Base-by-base conservation (phyloP, 2,329 filamentous ascomycete genomes). In the Penicillium sp. region DNA sequence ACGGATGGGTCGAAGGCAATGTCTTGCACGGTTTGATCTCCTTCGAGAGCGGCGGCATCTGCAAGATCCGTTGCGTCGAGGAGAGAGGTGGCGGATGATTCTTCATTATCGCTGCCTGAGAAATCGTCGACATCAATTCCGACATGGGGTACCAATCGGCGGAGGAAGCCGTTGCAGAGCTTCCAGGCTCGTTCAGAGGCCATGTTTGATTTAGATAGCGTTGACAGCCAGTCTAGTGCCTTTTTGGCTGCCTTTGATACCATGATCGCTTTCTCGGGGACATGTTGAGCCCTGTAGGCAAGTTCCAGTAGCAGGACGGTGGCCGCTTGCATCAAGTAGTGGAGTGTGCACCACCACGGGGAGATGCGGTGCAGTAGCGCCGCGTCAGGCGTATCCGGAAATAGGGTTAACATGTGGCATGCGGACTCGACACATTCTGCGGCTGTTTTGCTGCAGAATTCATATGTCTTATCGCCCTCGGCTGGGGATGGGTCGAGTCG, bases 311-410 rank as follows among this genome's bases (percentile, higher is more conserved):
- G 70, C 21, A 80, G 68, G 1, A 80, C 69, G 2, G 74, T 75
- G 1, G 73, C 72, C 14, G 78, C 72, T 63, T 79, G 78, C 67
- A 79, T 78, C 7, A 80, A 65, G 52, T 75, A 77, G 58, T 79
- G 77, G 14, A 79, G 65, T 16, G 76, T 71, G 58, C 71, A 76
- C 75, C 77, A 79, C 78, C 78, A 80, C 14, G 75, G 75, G 1
- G 74, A 73, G 16, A 73, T 67, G 19, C 68, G 69, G 54, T 77
- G 69, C 11, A 80, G 63, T 0, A 72, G 61, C 8, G 68, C 63
- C 8, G 72, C 67, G 50, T 78, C 75, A 14, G 74, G 69, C 9
- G 70, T 67, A 39, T 78, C 72, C 9, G 77, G 77, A 42, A 80
- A 72, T 13, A 78, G 63, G 1, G 67, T 69, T 19, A 80, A 58